Conservation (phyloP, 495 filamentous ascomycete genomes). For the Cenococcum geophilum region DNA sequence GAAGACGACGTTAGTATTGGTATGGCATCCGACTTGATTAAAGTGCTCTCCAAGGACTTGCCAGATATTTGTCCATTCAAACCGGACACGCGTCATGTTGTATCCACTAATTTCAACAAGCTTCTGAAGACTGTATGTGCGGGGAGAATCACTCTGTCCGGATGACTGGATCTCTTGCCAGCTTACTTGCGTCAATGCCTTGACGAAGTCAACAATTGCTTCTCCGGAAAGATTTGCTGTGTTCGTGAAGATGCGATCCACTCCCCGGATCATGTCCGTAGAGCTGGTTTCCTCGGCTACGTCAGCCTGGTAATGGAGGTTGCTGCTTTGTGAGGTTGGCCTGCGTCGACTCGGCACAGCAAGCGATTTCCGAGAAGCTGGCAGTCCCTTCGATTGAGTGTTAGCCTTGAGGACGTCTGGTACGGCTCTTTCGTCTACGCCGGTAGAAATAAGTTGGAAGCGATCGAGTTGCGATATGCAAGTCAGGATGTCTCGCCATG, state of each 20-base stretch:
- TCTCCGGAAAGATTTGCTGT: conserved; percentile 89
- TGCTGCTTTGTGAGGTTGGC: conserved; percentile 57
- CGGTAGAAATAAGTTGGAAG: conserved; percentile 88
- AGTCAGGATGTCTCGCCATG: conserved; percentile 91
- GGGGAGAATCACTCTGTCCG: conserved; percentile 86
- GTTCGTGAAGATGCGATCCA: conserved; percentile 93
- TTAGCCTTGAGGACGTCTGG: conserved; percentile 87
- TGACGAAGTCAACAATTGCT: conserved; percentile 96
- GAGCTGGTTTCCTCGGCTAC: conserved; percentile 89
- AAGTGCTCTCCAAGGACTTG: conserved; percentile 93
- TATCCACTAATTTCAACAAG: conserved; percentile 98
- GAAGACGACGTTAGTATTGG: conserved; percentile 91
- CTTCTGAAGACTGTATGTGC: conserved; percentile 96
- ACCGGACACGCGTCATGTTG: conserved; percentile 97
- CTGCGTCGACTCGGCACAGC: conserved; percentile 55
- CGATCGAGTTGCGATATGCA: conserved; percentile 96
- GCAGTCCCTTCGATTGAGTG: conserved; percentile 52
- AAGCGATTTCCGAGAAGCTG: conserved; percentile 57
- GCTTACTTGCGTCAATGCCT: conserved; percentile 88
- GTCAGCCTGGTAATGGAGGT: conserved; percentile 68
- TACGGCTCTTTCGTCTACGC: conserved; percentile 84
- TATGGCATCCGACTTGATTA: conserved; percentile 92
- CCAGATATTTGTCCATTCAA: conserved; percentile 98
- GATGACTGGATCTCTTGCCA: conserved; percentile 99
- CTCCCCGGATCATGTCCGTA: conserved; percentile 82